Evolutionary conservation across 176 grass and related monocot genomes (phyloP).

Genomic region (Themeda triandra): DNA sequence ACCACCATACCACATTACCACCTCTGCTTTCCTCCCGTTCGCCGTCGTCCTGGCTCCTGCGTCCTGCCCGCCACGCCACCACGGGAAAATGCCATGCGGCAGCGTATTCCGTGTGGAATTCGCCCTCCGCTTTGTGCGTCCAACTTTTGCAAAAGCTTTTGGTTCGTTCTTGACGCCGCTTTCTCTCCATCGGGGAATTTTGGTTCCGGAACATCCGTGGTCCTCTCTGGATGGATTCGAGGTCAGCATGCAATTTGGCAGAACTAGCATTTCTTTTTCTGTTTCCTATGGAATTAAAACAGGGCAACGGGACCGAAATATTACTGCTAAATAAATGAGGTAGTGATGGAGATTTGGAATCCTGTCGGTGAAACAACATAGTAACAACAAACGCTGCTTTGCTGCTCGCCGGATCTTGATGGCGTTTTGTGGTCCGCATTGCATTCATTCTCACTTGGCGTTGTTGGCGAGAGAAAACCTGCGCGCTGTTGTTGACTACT

Average conservation of each 20-base stretch:
- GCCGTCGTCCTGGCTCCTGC: too few relatives aligned
- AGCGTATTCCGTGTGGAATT: slow-evolving; percentile 4
- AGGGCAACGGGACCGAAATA: too few relatives aligned
- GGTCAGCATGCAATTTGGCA: not conserved
- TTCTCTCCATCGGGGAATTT: not conserved
- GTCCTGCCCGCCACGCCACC: not conserved
- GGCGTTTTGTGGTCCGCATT: not conserved
- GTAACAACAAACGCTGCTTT: too few relatives aligned
- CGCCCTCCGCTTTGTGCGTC: not conserved
- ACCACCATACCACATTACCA: not conserved
- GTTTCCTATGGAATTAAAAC: not conserved
- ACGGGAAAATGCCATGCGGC: not conserved
- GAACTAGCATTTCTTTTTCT: not conserved
- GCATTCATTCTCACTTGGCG: not conserved
- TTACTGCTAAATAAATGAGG: too few relatives aligned
- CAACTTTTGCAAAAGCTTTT: not conserved
- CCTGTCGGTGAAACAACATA: too few relatives aligned
- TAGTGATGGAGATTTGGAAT: not conserved
- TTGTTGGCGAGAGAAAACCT: not conserved
- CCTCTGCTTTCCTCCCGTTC: not conserved
- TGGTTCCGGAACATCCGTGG: too few relatives aligned
- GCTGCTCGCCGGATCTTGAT: too few relatives aligned
- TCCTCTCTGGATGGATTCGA: not conserved
- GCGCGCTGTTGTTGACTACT: not conserved
- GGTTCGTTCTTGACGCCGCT: not conserved